Evolutionary conservation across 2,329 filamentous ascomycete genomes (phyloP), one percentile per base, ranked within the genome.

Genomic region (Domatiomyces globalis): DNA sequence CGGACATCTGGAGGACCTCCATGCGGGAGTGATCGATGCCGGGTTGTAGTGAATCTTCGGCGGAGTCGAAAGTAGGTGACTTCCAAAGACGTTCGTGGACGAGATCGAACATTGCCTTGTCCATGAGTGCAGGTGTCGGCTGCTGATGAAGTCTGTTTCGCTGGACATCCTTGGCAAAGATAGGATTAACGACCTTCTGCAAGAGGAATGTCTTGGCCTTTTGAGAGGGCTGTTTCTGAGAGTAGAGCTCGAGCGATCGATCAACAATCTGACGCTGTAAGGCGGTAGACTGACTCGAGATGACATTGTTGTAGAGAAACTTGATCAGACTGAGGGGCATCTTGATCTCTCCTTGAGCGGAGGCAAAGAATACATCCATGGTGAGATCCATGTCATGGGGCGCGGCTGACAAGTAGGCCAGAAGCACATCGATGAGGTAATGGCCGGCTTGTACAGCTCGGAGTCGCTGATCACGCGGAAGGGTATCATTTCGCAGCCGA

Each of bases 71-170:
- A 29, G 88, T 74, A 56, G 94, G 87, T 19, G 88, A 84, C 66
- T 87, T 90, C 94, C 92, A 98, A 49, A 99, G 81, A 66, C 89
- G 92, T 60, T 83, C 83, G 65, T 94, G 88, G 54, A 98, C 86
- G 7, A 85, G 84, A 55, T 95, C 89, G 33, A 92, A 89, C 69
- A 98, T 81, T 46, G 79, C 73, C 64, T 83, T 84, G 65, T 98
- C 89, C 69, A 96, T 85, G 18, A 98, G 72, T 52, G 81, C 83
- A 12, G 81, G 84, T 2, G 76, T 77, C 57, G 75, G 75, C 42
- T 75, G 73, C 43, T 71, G 68, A 50, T 73, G 73, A 27, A 78
- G 76, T 66, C 87, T 92, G 53, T 85, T 83, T 20, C 84, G 81
- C 79, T 92, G 90, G 42, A 95, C 83, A 67, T 98, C 92, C 85